Base-by-base conservation (phyloP, 2,329 filamentous ascomycete species). In the Hypocreales sp. region DNA sequence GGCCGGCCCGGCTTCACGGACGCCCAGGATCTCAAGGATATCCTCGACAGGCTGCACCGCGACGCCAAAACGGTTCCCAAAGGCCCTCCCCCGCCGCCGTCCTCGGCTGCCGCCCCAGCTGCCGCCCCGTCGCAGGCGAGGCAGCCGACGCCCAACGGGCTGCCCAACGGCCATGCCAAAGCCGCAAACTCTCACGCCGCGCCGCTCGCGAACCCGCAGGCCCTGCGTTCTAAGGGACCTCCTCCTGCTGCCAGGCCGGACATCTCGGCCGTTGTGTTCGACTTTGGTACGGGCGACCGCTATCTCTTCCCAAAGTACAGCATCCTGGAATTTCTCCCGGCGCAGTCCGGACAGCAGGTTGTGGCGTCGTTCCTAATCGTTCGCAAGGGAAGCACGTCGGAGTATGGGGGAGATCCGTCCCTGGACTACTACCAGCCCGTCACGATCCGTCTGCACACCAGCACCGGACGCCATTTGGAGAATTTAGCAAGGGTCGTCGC, bases 271-370 rank as follows among this genome's bases (percentile, higher is more conserved):
- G 58, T 79, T 10, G 67, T 77, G 1, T 67, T 83, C 34, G 75
- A 81, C 38, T 81, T 82, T 46, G 73, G 73, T 19, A 71, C 59
- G 3, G 79, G 78, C 24, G 80, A 87, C 46, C 68, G 79, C 15
- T 86, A 80, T 45, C 55, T 82, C 25, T 86, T 90, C 36, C 81
- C 81, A 3, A 79, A 75, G 38, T 77, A 79, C 44, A 79, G 75
- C 48, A 76, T 87, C 19, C 48, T 87, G 26, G 79, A 90, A 45
- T 74, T 71, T 42, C 55, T 74, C 2, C 48, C 52, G 7, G 42
- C 48, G 2, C 44, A 56, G 8, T 50, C 58, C 4, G 67, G 67
- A 3, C 67, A 70, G 27, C 64, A 73, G 31, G 65, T 80, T 2
- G 64, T 83, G 23, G 75, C 75, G 4, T 86, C 79, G 1, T 90